Conservation (phyloP, 164 flowering plant genomes). For the Umbilicus rupestris region DNA sequence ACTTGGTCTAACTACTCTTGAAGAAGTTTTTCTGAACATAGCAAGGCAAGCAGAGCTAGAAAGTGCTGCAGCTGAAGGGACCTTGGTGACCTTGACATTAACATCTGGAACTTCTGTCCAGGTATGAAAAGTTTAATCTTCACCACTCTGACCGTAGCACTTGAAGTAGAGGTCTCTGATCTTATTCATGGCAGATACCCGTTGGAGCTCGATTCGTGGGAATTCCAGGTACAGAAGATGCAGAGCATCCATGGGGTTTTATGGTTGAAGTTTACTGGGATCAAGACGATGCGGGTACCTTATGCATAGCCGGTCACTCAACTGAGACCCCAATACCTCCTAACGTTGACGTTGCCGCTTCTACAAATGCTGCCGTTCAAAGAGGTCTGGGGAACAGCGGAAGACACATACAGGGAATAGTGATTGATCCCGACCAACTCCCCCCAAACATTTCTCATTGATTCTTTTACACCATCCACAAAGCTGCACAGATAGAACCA, state of each 20-base stretch:
- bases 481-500: not conserved
- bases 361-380: slow-evolving; percentile 15
- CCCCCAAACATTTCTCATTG: not conserved
- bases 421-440: slow-evolving; percentile 40
- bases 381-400: slow-evolving; percentile 16
- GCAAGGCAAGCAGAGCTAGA: slow-evolving; percentile 87
- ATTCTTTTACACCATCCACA: not conserved
- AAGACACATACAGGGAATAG: slow-evolving; percentile 38
- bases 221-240: slow-evolving; percentile 14
- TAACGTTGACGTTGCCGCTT: slow-evolving; percentile 19
- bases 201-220: slow-evolving; percentile 36
- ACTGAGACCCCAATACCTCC: slow-evolving; percentile 53
- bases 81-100: slow-evolving; percentile 44
- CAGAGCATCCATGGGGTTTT: slow-evolving; percentile 21
- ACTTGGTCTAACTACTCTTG: slow-evolving; percentile 83
- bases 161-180: too few relatives aligned
- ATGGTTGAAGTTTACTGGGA: slow-evolving; percentile 9
- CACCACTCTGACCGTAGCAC: too few relatives aligned
- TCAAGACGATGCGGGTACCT: slow-evolving; percentile 1
- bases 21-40: slow-evolving; percentile 94
- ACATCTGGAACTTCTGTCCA: slow-evolving; percentile 52
- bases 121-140: too few relatives aligned
- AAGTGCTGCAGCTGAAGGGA: slow-evolving; percentile 70
- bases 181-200: slow-evolving; percentile 59
- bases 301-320: slow-evolving; percentile 58